These are phyloP conservation scores for Neobulgaria alba DNA, from an alignment of 2,329 filamentous ascomycete species.

Conservation along the genomic window DNA sequence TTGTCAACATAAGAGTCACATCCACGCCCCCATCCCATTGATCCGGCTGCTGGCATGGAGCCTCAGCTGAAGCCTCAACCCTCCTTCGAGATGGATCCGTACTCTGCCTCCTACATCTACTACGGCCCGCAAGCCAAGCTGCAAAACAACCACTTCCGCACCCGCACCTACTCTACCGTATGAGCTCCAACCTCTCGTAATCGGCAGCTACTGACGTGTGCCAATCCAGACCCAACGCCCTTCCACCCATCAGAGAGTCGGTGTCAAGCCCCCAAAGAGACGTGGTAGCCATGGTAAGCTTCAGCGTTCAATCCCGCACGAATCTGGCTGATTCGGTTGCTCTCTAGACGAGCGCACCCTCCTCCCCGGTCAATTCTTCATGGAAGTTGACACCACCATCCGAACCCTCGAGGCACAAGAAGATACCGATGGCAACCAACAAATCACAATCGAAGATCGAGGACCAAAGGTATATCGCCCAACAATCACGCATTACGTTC, in stretches of 20 bases:
- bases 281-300: constrained; percentile 28
- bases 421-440: constrained; percentile 88
- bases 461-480: constrained; percentile 66
- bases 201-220: constrained; percentile 5
- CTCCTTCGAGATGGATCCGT: constrained; percentile 27
- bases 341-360: constrained; percentile 61
- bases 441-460: constrained; percentile 94
- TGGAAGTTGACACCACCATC: constrained; percentile 79
- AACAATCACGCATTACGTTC: neutral
- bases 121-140: constrained; percentile 22
- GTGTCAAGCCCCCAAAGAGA: constrained; percentile 21
- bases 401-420: constrained; percentile 73
- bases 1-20: too few relatives aligned
- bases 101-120: constrained; percentile 25
- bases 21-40: too few relatives aligned
- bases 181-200: constrained; percentile 1
- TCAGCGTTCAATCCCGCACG: neutral
- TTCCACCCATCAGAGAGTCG: constrained; percentile 10
- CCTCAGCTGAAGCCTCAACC: too few relatives aligned
- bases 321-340: constrained; percentile 6
- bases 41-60: too few relatives aligned
- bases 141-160: constrained; percentile 22
- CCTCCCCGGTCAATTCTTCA: constrained; percentile 69
- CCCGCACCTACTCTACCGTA: constrained; percentile 27
- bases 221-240: constrained; percentile 18